Evolutionary conservation across 2,329 filamentous ascomycete species (phyloP).

Genomic region (Neofusicoccum kwambonambiense): DNA sequence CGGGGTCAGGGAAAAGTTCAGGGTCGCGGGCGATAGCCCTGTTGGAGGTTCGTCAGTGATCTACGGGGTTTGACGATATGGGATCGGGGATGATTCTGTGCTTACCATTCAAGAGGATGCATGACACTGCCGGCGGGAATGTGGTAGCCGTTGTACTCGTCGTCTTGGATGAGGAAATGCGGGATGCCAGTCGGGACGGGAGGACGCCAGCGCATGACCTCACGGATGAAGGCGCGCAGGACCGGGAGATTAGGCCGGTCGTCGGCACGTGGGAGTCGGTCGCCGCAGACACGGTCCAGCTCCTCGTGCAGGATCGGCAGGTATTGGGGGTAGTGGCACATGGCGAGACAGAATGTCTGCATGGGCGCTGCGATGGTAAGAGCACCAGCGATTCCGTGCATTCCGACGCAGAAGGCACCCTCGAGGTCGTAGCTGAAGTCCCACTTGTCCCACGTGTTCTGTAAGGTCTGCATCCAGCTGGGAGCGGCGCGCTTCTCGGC

Average conservation of each 20-base stretch:
- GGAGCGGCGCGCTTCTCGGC: constrained; percentile 31
- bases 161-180: constrained; percentile 55
- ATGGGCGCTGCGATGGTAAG: constrained; percentile 48
- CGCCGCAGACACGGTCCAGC: constrained; percentile 40
- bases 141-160: constrained; percentile 56
- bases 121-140: constrained; percentile 56
- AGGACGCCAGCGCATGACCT: constrained; percentile 46
- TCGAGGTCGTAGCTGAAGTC: constrained; percentile 45
- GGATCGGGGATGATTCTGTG: neutral
- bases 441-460: constrained; percentile 40
- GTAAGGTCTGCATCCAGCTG: constrained; percentile 47
- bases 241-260: constrained; percentile 41
- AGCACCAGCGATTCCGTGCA: constrained; percentile 49
- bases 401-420: constrained; percentile 47
- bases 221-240: constrained; percentile 39
- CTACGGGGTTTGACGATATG: constrained; percentile 10
- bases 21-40: constrained; percentile 56
- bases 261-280: constrained; percentile 35
- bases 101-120: constrained; percentile 46
- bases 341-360: constrained; percentile 48
- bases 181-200: constrained; percentile 51
- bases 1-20: constrained; percentile 50
- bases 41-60: constrained; percentile 10
- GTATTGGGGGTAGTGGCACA: constrained; percentile 46
- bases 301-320: constrained; percentile 42